Percentiles rank a stretch among this genome's conserved stretches.
Evolutionary conservation across 1,284 basidiomycete species (phyloP).

Genomic region (Abortiporus biennis): DNA sequence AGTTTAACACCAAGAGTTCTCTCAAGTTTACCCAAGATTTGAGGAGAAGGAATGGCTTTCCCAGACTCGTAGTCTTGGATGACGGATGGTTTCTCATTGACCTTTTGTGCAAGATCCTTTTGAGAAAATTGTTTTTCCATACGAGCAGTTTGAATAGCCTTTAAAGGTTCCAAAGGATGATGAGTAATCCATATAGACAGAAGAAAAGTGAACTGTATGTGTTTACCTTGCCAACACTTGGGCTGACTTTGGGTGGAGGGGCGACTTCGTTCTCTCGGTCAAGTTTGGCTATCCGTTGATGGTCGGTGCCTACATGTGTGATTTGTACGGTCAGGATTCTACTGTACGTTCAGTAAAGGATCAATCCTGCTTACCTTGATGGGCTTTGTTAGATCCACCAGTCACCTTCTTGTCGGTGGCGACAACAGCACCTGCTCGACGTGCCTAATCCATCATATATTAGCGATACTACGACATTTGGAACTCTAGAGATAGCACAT

Average conservation of each 20-base stretch:
- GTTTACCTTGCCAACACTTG: constrained; percentile 75
- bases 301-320: constrained; percentile 68
- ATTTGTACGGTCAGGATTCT: not conserved
- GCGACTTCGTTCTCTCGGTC: constrained; percentile 96
- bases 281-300: constrained; percentile 90
- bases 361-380: constrained; percentile 42
- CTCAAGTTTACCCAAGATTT: constrained; percentile 91
- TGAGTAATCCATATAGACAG: constrained; percentile 9
- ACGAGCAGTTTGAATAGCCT: constrained; percentile 84
- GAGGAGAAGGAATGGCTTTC: constrained; percentile 86
- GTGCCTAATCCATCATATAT: constrained; percentile 47
- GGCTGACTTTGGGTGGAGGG: constrained; percentile 82
- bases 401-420: constrained; percentile 74
- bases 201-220: not conserved
- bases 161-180: constrained; percentile 4
- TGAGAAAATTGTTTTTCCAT: constrained; percentile 78
- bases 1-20: constrained; percentile 88
- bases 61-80: constrained; percentile 89
- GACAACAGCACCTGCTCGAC: constrained; percentile 65
- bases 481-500: too few relatives aligned
- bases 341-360: not conserved
- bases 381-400: constrained; percentile 65
- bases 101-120: constrained; percentile 91
- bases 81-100: constrained; percentile 87
- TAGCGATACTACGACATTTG: too few relatives aligned